These are phyloP conservation scores for Knoxia roxburghii DNA, from an alignment of 257 asterid genomes.

Conservation along the genomic window DNA sequence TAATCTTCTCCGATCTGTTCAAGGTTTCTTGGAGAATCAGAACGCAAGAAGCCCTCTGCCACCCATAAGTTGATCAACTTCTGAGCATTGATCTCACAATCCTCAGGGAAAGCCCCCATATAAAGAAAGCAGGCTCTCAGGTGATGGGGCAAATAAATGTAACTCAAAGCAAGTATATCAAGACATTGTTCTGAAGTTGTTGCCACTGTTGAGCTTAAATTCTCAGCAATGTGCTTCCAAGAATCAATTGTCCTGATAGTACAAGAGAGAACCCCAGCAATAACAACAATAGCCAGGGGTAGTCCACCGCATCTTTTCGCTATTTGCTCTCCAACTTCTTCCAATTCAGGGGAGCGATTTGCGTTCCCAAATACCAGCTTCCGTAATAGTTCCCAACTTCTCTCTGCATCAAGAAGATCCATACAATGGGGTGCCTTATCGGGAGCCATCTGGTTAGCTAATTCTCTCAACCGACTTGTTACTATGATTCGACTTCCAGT, in stretches of 20 bases:
- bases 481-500: conserved; percentile 7
- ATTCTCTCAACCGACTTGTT: not conserved
- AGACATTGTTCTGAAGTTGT: not conserved
- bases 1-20: conserved; percentile 31
- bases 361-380: not conserved
- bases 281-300: not conserved
- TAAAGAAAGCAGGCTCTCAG: conserved; percentile 33
- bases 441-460: not conserved
- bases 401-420: not conserved
- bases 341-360: not conserved
- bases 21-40: not conserved
- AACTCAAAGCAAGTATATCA: conserved; percentile 21
- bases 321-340: not conserved
- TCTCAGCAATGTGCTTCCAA: conserved; percentile 3
- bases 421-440: conserved; percentile 1
- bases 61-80: conserved; percentile 26
- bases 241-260: not conserved
- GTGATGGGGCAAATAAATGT: conserved; percentile 28
- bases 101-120: conserved; percentile 34
- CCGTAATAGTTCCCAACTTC: conserved; percentile 1
- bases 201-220: not conserved
- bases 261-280: not conserved
- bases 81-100: conserved; percentile 29
- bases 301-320: conserved; percentile 2
- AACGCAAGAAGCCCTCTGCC: conserved; percentile 34